These are phyloP conservation scores for Aureobasidium melanogenum DNA, from an alignment of 2,329 filamentous ascomycete genomes.

Conservation along the genomic window DNA sequence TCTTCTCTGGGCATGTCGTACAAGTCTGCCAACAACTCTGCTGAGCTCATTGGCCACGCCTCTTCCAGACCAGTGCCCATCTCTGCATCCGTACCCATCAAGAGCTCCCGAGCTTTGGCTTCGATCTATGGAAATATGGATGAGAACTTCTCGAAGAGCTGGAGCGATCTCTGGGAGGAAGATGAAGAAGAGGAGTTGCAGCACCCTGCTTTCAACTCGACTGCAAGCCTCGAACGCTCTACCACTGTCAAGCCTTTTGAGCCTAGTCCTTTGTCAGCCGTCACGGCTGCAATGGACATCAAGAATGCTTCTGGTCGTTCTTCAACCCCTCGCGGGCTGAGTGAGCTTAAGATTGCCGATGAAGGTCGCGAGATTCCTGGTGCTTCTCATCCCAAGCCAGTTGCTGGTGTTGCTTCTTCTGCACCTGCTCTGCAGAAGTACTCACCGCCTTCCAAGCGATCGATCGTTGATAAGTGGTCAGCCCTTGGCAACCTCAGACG, in stretches of 20 bases:
- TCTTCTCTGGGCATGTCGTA: conserved; percentile 75
- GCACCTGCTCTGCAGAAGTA: conserved; percentile 39
- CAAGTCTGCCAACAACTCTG: conserved; percentile 56
- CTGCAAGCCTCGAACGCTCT: conserved; percentile 28
- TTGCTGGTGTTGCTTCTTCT: conserved; percentile 21
- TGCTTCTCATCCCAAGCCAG: conserved; percentile 20
- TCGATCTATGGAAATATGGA: conserved; percentile 70
- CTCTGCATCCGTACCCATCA: conserved; percentile 58
- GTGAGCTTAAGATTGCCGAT: conserved; percentile 47
- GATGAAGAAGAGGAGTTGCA: conserved; percentile 70
- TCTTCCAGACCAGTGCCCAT: conserved; percentile 64
- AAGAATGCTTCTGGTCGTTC: conserved; percentile 41
- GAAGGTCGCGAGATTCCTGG: conserved; percentile 26
- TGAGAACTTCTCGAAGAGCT: conserved; percentile 88
- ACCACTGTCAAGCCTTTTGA: conserved; percentile 49
- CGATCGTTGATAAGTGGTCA: conserved; percentile 74
- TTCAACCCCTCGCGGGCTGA: conserved; percentile 43
- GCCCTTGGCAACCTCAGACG: conserved; percentile 77
- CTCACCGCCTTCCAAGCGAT: conserved; percentile 59
- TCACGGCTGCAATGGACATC: conserved; percentile 20
- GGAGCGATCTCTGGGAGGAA: conserved; percentile 97
- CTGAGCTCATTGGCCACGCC: conserved; percentile 41
- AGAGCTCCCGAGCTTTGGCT: conserved; percentile 56
- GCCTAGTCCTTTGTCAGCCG: conserved; percentile 25
- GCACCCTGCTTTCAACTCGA: conserved; percentile 29